Evolutionary conservation across 495 filamentous ascomycete genomes (phyloP).

Genomic region (Daldinia grandis): DNA sequence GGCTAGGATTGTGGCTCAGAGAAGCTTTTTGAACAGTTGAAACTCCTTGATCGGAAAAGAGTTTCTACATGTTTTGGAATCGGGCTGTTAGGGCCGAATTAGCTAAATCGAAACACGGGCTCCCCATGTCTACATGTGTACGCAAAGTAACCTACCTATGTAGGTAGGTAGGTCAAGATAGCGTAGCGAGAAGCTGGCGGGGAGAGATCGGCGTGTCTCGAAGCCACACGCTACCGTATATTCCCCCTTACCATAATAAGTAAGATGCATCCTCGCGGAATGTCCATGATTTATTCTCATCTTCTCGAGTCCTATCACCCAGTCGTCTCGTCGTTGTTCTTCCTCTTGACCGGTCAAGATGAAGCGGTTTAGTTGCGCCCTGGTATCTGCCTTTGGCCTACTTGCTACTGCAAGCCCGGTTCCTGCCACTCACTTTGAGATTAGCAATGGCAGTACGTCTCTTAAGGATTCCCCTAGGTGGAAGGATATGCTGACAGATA

Average conservation of each 20-base stretch:
- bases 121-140: neutral
- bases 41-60: constrained; percentile 7
- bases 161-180: constrained; percentile 1
- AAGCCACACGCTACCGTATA: neutral
- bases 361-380: constrained; percentile 28
- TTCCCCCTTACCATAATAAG: constrained; percentile 10
- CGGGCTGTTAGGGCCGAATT: neutral
- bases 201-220: constrained; percentile 19
- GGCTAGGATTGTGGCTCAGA: constrained; percentile 28
- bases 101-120: neutral
- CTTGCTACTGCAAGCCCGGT: constrained; percentile 23
- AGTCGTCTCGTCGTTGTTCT: neutral
- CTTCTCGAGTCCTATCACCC: neutral
- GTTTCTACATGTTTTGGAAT: constrained; percentile 3
- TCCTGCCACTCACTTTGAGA: constrained; percentile 1
- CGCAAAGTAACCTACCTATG: neutral
- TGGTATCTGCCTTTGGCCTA: constrained; percentile 34
- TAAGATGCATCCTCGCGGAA: neutral
- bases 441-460: constrained; percentile 20
- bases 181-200: neutral
- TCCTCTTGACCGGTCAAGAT: constrained; percentile 26
- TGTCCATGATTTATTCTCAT: neutral
- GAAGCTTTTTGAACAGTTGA: constrained; percentile 4
- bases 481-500: constrained; percentile 17
- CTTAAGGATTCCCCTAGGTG: neutral